Conservation (phyloP, 2,329 filamentous ascomycete genomes). For the Thermothelomyces thermophilus region DNA sequence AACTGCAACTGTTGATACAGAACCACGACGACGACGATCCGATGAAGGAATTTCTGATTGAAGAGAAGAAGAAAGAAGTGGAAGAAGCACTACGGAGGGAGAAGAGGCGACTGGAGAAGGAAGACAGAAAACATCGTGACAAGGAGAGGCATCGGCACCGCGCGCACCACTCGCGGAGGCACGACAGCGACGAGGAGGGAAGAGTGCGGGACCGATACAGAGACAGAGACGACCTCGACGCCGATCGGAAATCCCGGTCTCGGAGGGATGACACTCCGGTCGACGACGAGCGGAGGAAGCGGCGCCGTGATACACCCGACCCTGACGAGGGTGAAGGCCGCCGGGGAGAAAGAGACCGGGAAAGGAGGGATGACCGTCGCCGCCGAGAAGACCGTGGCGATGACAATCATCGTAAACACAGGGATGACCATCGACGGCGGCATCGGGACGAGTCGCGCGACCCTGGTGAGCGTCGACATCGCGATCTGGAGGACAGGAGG, state of each 20-base stretch:
- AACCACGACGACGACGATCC: constrained; percentile 94
- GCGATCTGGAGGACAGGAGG: constrained; percentile 26
- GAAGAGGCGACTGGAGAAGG: constrained; percentile 44
- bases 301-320: constrained; percentile 1
- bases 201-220: constrained; percentile 24
- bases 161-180: constrained; percentile 20
- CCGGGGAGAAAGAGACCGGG: constrained; percentile 16
- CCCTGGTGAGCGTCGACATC: constrained; percentile 19
- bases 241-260: constrained; percentile 29
- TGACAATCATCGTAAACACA: constrained; percentile 23
- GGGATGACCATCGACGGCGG: constrained; percentile 28
- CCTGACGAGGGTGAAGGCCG: constrained; percentile 15
- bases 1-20: constrained; percentile 66
- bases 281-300: constrained; percentile 15
- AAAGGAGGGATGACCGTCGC: constrained; percentile 24
- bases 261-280: constrained; percentile 34
- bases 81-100: constrained; percentile 58
- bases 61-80: constrained; percentile 87
- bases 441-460: constrained; percentile 29
- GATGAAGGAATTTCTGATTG: constrained; percentile 86
- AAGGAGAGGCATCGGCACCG: constrained; percentile 20
- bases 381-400: constrained; percentile 23
- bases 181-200: constrained; percentile 27
- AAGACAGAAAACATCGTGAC: constrained; percentile 38
- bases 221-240: constrained; percentile 20